Evolutionary conservation across 352 stramenopile species (phyloP), one percentile per base, ranked within the genome.

Genomic region (Elongisporangium senticosum): DNA sequence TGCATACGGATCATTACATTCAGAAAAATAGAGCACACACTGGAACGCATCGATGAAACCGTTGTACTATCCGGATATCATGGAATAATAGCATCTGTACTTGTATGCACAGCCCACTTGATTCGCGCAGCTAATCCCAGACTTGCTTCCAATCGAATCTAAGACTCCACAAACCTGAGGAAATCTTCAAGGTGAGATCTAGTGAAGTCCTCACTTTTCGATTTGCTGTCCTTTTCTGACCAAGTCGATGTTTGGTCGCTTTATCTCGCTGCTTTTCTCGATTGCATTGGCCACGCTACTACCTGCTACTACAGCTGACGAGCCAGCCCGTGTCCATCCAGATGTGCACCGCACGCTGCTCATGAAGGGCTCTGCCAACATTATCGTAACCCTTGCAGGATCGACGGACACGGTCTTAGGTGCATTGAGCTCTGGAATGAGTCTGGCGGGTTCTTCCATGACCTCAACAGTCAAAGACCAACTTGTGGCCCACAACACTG

Each of bases 261-360:
- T 17, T 10, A 43, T 43, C 13, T 17, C 11, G 33, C 33, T 43
- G 8, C 11, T 43, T 3, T 43, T 43, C 11, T 6, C 13, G 11
- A 17, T 17, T 43, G 11, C 13, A 14, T 14, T 43, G 10, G 33
- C 11, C 10, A 17, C 8, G 33, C 33, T 17, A 1, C 13, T 10
- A 17, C 17, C 11, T 17, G 11, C 11, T 43, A 10, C 13, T 10
- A 43, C 10, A 17, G 8, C 13, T 2, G 33, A 17, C 11, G 26
- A 37, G 7, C 15, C 19, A 10, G 15, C 54, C 11, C 51, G 50
- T 20, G 54, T 72, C 4, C 14, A 72, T 48, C n/a, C 65, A 1
- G 43, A n/a, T 14, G 65, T 72, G 17, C 65, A 69, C 49, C 65
- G 62, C 39, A 28, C 62, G 17, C 55, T 72, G 2, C 57, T 58